Base-by-base conservation (phyloP, 2,329 filamentous ascomycete genomes). In the Cladophialophora immunda region DNA sequence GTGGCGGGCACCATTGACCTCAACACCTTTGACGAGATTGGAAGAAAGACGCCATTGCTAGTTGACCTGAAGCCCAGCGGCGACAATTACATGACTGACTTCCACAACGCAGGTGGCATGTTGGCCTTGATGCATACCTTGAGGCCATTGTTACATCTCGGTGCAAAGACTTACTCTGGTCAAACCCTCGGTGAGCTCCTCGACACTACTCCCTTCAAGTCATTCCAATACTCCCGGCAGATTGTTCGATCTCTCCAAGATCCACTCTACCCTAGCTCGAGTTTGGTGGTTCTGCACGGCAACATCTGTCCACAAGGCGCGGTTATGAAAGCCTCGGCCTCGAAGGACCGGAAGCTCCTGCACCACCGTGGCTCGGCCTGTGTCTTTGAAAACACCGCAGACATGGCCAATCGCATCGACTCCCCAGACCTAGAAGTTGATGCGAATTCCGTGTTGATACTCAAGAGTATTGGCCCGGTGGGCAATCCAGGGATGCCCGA, bases 61-160 rank as follows among this genome's bases (percentile, higher is more conserved):
- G 77, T 85, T 9, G 83, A 85, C 68, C 74, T 85, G n/a, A 85
- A 85, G 66, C 83, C 83, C 0, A 84, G 82, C 62, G 83, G 83
- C 2, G 82, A 84, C 66, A 84, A 84, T 65, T 85, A 84, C 70
- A 85, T 85, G 83, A 81, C 78, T n/a, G 83, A 85, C 69, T 85
- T 85, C 63, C 83, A 85, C 68, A 83, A 84, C 65, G 82, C 82
- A 0, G 83, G 83, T 1, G 83, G 83, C 3, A 84, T 85, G 82
- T 70, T 81, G 29, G 81, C 81, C 3, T 71, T 85, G 6, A 68
- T 85, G 25, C 81, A 83, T 62, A 79, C 78, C 0, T 74, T 85
- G 4, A 77, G 78, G 5, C 82, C 82, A 5, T 74, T 85, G 3
- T 75, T 85, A 9, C 77, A 82, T 66, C 77, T 84, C 8, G 75